phyloP scores from a whole-genome alignment of 2,329 filamentous ascomycete genomes.

The Clonostachys solani region DNA sequence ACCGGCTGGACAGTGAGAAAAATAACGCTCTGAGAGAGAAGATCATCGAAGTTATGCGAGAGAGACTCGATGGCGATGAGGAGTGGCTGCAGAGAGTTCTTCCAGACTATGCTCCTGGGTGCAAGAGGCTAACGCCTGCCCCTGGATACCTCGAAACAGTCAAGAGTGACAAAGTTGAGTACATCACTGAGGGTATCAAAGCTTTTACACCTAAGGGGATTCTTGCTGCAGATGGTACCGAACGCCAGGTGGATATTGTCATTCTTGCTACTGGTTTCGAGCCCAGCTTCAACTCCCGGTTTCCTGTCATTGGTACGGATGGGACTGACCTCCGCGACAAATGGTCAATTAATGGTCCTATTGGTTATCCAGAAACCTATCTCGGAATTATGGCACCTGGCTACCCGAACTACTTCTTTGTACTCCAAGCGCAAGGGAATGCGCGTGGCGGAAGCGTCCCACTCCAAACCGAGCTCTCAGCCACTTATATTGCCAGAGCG shows the following conservation, averaged over 20 bases:
- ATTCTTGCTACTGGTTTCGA: constrained; percentile 17
- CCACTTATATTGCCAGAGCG: not conserved
- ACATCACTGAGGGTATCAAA: constrained; percentile 44
- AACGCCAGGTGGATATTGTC: constrained; percentile 11
- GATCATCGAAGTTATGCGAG: constrained; percentile 44
- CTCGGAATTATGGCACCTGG: constrained; percentile 18
- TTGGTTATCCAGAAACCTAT: constrained; percentile 14
- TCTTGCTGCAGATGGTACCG: constrained; percentile 42
- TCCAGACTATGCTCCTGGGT: constrained; percentile 61
- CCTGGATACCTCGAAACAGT: constrained; percentile 66
- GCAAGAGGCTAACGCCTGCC: constrained; percentile 60
- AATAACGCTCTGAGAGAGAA: constrained; percentile 22
- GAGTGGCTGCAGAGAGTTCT: constrained; percentile 50
- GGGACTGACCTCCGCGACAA: constrained; percentile 17
- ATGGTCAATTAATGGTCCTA: constrained; percentile 14
- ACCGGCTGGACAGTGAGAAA: not conserved
- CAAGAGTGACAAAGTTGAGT: constrained; percentile 56
- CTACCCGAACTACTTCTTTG: constrained; percentile 17
- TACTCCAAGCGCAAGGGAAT: not conserved
- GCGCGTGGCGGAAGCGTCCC: not conserved
- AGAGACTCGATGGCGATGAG: constrained; percentile 47
- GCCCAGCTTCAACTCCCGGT: constrained; percentile 17
- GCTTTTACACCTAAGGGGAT: constrained; percentile 34
- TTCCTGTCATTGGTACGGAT: constrained; percentile 40
- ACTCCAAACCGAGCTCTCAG: not conserved